A percentile compares a stretch with the other conserved stretches of the same genome.
phyloP scores from a whole-genome alignment of 768 basidiomycete genomes.

The Mycena crocata region DNA sequence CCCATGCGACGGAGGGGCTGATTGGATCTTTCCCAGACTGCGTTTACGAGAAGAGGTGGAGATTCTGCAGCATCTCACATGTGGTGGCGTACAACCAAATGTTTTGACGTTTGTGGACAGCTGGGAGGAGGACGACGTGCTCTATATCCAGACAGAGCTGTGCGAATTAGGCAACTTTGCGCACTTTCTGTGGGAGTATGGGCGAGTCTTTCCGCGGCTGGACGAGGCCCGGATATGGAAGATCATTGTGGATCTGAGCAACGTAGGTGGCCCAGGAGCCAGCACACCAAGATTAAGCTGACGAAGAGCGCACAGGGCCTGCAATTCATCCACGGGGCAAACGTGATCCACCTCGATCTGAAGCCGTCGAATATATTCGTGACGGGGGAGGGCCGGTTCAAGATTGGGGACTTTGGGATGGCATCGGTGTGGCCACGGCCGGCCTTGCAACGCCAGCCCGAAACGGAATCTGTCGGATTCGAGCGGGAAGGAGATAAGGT shows the following conservation, averaged over 20 bases:
- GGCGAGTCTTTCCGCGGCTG: slow-evolving; percentile 82
- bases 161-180: slow-evolving; percentile 94
- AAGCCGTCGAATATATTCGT: slow-evolving; percentile 98
- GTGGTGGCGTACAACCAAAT: slow-evolving; percentile 74
- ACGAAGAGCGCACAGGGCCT: slow-evolving; percentile 69
- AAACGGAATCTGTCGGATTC: slow-evolving; percentile 62
- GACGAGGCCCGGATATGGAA: slow-evolving; percentile 98
- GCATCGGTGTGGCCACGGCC: slow-evolving; percentile 90
- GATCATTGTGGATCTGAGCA: slow-evolving; percentile 89
- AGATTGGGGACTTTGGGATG: slow-evolving; percentile 99
- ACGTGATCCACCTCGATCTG: slow-evolving; percentile 94
- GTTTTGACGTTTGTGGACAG: slow-evolving; percentile 91
- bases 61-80: slow-evolving; percentile 81
- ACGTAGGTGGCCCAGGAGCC: slow-evolving; percentile 67
- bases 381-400: slow-evolving; percentile 86
- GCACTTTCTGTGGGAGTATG: slow-evolving; percentile 92
- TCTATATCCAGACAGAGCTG: slow-evolving; percentile 95
- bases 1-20: slow-evolving; percentile 4
- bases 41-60: slow-evolving; percentile 96
- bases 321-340: slow-evolving; percentile 87
- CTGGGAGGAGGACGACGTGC: slow-evolving; percentile 91
- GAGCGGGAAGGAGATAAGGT: slow-evolving; percentile 98
- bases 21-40: slow-evolving; percentile 56
- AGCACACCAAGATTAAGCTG: slow-evolving; percentile 40
- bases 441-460: slow-evolving; percentile 35